Evolutionary conservation across 1,139 yeast genomes (phyloP).

Genomic region (Lodderomyces elongisporus): DNA sequence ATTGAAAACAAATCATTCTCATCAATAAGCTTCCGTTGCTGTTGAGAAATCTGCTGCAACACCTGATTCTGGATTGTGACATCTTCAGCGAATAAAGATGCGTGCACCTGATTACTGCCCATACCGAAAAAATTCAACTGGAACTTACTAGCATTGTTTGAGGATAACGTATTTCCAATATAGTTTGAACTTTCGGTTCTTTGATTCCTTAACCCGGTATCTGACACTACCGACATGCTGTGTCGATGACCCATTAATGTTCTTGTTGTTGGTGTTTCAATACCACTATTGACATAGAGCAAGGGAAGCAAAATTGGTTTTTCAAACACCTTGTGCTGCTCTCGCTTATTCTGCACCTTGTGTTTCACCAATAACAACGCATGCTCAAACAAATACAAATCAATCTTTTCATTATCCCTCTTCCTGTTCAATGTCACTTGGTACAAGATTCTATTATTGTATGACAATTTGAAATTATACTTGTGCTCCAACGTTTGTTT

Average conservation of each 20-base stretch:
- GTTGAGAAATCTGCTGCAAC: slow-evolving; percentile 71
- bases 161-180: slow-evolving; percentile 25
- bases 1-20: slow-evolving; percentile 77
- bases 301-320: slow-evolving; percentile 89
- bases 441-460: slow-evolving; percentile 75
- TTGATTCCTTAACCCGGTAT: slow-evolving; percentile 29
- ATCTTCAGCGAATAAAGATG: slow-evolving; percentile 45
- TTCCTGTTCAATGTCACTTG: slow-evolving; percentile 66
- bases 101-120: slow-evolving; percentile 43
- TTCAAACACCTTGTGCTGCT: slow-evolving; percentile 86
- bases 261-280: slow-evolving; percentile 65
- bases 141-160: slow-evolving; percentile 28
- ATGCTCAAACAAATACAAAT: slow-evolving; percentile 83
- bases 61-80: slow-evolving; percentile 70
- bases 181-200: slow-evolving; percentile 24
- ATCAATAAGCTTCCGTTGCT: slow-evolving; percentile 67
- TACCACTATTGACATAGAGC: slow-evolving; percentile 69
- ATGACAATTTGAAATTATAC: slow-evolving; percentile 63
- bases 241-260: slow-evolving; percentile 36
- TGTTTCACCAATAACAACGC: slow-evolving; percentile 81
- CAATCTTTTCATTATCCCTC: slow-evolving; percentile 75
- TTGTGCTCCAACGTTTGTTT: slow-evolving; percentile 71
- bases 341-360: slow-evolving; percentile 84
- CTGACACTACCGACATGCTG: slow-evolving; percentile 39
- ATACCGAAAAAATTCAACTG: slow-evolving; percentile 47